Evolutionary conservation across 192 early-diverging fungal species (phyloP), one percentile per base, ranked within the genome.

Genomic region (Coemansia sp.): DNA sequence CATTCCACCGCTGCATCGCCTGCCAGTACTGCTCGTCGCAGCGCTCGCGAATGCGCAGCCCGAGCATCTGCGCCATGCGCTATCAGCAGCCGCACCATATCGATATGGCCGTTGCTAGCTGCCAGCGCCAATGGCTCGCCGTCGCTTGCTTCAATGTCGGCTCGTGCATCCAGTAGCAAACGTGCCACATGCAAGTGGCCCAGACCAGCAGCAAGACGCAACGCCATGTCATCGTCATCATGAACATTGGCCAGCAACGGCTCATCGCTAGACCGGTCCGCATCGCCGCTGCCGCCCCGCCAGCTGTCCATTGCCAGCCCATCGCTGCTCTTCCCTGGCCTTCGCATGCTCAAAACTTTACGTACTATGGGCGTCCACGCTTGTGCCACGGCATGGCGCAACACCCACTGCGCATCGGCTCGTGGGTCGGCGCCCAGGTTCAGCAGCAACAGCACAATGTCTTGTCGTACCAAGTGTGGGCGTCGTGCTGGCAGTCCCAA

Each of bases 331-430:
- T 44, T 44, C 15, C 7, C 40, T 5, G 40, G 40, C 40, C 40
- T 12, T n/a, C 40, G 63, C 62, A 61, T 68, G 11, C 26, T 18
- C 18, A 81, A 37, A 14, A 81, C 53, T 46, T 64, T 61, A 20
- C 52, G 63, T n/a, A 81, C 65, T 5, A 70, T 62, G 4, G 60
- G 59, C 23, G 36, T 55, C 79, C 79, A 81, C 21, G 52, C 69
- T 34, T 60, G 48, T 12, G 70, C 56, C 38, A 68, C 68, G 25
- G 79, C 79, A 24, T 76, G 64, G 26, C 70, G 79, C 52, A 81
- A 47, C 24, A 81, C 64, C 79, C 79, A 81, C 67, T 81, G 79
- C 62, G 66, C 70, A 55, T 70, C 73, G 34, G 62, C 69, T 7
- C 73, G 53, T 31, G 78, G 71, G 69, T 81, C 78, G 40, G 73